Conservation (phyloP, 139 green algal species). For the Chlorella sp. region DNA sequence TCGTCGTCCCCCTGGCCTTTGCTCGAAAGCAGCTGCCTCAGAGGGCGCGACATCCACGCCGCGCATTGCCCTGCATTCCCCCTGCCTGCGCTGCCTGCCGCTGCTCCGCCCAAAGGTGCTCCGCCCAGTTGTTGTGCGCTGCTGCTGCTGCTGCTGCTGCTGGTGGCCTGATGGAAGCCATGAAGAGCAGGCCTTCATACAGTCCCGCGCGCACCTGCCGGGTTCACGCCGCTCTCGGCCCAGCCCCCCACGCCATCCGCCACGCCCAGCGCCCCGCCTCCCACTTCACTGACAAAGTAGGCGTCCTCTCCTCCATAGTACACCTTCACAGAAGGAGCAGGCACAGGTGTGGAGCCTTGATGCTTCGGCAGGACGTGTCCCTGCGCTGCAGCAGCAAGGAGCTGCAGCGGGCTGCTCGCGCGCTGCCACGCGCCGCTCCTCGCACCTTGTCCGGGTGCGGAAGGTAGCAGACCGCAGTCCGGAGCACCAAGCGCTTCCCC, state of each 20-base stretch:
- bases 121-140: no score
- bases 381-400: neutral
- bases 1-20: no score
- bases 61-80: no score
- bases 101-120: no score
- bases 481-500: slow-evolving; percentile 27
- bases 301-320: slow-evolving; percentile 80
- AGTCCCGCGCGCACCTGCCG: slow-evolving; percentile 34
- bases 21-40: no score
- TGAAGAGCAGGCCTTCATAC: neutral
- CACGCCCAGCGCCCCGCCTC: slow-evolving; percentile 62
- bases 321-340: slow-evolving; percentile 18
- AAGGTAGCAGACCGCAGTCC: slow-evolving; percentile 40
- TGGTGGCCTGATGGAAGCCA: neutral
- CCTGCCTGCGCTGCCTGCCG: no score
- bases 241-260: slow-evolving; percentile 91
- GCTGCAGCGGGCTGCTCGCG: no score
- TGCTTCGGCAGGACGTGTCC: neutral
- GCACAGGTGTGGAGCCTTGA: neutral
- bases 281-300: slow-evolving; percentile 61
- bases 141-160: no score
- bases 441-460: slow-evolving; percentile 75
- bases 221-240: slow-evolving; percentile 77
- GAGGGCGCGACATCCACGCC: no score
- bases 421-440: no score